Evolutionary conservation across 768 basidiomycete genomes (phyloP), one percentile per base, ranked within the genome.

Genomic region (Psilocybe cyanescens): DNA sequence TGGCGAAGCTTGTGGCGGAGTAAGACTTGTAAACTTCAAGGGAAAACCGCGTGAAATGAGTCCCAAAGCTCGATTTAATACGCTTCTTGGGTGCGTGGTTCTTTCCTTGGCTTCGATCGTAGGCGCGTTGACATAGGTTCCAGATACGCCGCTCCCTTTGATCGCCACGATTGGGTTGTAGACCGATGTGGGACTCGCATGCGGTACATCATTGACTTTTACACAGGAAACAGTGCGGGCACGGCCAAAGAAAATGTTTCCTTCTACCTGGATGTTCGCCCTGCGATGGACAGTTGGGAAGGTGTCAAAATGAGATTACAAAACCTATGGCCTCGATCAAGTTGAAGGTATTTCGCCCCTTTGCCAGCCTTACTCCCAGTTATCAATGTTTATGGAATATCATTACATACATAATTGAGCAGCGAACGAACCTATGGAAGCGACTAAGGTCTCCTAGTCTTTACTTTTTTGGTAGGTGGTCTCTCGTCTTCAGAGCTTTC

Each of bases 161-260:
- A 99, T 73, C 82, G 94, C 57, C 97, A 99, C 67, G 97, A 99
- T 74, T 99, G 97, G 97, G 74, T 94, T 53, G 88, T 99, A 53
- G 95, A 97, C 74, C 88, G 97, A 35, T 97, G 96, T 71, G 97
- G 95, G 4, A 86, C 85, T 8, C 87, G 86, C 59, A 81, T 95
- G 71, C 89, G 97, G 54, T 99, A 99, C 78, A 87, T 99, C 61
- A 97, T 99, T 69, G 97, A 99, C 76, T 99, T 99, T 76, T 99
- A 99, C 78, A 91, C 92, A 3, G 97, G 97, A 16, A 86, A 86
- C 35, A 78, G 74, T 48, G 69, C 78, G 28, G 78, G 74, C 11
- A 68, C 84, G 9, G 68, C 79, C 1, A 74, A 79, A 24, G 81
- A 78, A 60, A 83, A 85, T 58, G 75, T 92, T 12, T 93, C 95